Evolutionary conservation across 306 rosid species (phyloP).

Genomic region (Pterocarpus santalinus): DNA sequence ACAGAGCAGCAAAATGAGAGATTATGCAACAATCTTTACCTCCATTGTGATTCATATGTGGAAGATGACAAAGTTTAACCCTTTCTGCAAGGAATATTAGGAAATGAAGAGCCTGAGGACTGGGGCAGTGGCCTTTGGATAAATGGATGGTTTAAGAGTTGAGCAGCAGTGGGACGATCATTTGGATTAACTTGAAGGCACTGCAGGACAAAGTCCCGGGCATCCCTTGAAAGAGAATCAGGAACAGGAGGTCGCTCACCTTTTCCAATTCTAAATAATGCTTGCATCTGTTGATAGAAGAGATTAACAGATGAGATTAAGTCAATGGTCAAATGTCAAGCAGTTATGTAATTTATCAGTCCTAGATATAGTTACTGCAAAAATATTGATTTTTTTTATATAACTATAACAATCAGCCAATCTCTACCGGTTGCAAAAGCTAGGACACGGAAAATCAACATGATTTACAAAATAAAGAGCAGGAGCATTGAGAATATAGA

Average conservation of each 20-base stretch:
- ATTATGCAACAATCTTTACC: slow-evolving; percentile 52
- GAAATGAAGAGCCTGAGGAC: slow-evolving; percentile 69
- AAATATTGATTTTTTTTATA: neutral
- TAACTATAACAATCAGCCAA: slow-evolving; percentile 21
- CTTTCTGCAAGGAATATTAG: slow-evolving; percentile 55
- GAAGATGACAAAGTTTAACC: slow-evolving; percentile 45
- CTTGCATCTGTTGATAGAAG: slow-evolving; percentile 73
- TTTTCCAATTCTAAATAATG: slow-evolving; percentile 82
- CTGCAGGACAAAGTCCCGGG: slow-evolving; percentile 70
- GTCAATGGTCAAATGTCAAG: slow-evolving; percentile 23
- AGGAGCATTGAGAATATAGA: slow-evolving; percentile 11
- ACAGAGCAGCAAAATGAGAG: slow-evolving; percentile 32
- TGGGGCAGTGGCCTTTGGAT: slow-evolving; percentile 67
- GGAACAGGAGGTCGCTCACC: slow-evolving; percentile 78
- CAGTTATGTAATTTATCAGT: slow-evolving; percentile 24
- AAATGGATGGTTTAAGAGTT: slow-evolving; percentile 80
- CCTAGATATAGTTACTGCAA: neutral
- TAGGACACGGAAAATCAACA: neutral
- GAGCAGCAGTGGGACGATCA: slow-evolving; percentile 75
- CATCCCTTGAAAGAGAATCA: slow-evolving; percentile 79
- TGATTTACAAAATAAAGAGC: slow-evolving; percentile 17
- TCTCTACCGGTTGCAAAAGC: slow-evolving; percentile 18
- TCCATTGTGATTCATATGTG: slow-evolving; percentile 37
- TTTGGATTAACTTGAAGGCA: slow-evolving; percentile 80
- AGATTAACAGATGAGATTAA: slow-evolving; percentile 39